phyloP scores from a whole-genome alignment of 345 rosid genomes.

The Populus deltoides region DNA sequence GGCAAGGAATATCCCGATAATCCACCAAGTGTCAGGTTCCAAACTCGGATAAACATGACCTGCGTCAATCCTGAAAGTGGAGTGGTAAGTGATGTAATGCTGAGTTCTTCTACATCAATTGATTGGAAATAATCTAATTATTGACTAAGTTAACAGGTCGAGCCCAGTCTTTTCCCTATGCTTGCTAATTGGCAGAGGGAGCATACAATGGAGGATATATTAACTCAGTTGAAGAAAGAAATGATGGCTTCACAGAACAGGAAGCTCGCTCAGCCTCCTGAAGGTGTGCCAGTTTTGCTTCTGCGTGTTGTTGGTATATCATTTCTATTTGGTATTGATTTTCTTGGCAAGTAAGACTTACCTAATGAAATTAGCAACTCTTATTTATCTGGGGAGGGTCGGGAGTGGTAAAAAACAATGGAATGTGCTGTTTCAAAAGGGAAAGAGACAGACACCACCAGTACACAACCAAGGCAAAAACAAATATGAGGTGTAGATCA shows the following conservation, averaged over 20 bases:
- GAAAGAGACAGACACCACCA: neutral
- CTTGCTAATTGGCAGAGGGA: conserved; percentile 77
- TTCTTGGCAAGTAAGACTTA: neutral
- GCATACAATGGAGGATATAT: conserved; percentile 66
- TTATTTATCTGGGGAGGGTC: neutral
- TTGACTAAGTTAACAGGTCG: conserved; percentile 43
- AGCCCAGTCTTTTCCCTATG: conserved; percentile 66
- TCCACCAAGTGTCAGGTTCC: conserved; percentile 75
- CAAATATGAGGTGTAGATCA: neutral
- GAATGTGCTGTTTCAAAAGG: neutral
- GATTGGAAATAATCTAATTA: conserved; percentile 14
- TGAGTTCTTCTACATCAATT: neutral
- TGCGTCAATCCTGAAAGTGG: conserved; percentile 77
- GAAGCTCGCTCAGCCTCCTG: conserved; percentile 77
- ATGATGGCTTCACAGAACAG: conserved; percentile 76
- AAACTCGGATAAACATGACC: conserved; percentile 69
- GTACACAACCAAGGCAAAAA: neutral
- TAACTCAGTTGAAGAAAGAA: conserved; percentile 74
- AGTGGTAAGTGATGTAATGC: conserved; percentile 41
- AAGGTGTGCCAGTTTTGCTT: conserved; percentile 41
- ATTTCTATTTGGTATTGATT: neutral
- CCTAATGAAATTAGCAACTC: neutral
- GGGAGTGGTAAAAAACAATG: neutral
- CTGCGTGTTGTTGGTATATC: neutral
- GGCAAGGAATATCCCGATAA: conserved; percentile 68